Evolutionary conservation across 2,329 filamentous ascomycete genomes (phyloP).

Genomic region (Aspergillus neotritici): DNA sequence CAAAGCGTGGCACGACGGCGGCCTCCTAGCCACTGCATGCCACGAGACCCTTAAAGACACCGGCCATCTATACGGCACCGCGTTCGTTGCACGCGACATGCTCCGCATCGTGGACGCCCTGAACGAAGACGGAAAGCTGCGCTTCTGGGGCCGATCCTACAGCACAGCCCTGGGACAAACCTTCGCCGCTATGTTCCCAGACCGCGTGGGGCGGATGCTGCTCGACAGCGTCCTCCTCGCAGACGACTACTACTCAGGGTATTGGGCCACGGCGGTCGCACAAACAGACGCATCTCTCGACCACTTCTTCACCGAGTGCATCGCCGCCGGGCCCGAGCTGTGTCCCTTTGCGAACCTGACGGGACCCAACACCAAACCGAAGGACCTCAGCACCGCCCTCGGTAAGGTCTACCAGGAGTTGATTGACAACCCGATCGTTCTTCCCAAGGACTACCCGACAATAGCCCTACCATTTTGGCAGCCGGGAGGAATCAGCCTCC

Average conservation of each 20-base stretch:
- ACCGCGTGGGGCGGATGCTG: constrained; percentile 1
- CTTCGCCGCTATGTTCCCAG: constrained; percentile 4
- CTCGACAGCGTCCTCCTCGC: neutral
- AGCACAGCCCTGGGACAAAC: constrained; percentile 2
- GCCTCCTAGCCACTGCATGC: neutral
- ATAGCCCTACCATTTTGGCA: neutral
- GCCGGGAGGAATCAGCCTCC: neutral
- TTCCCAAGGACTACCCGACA: neutral
- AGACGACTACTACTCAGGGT: constrained; percentile 1
- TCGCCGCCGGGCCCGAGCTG: neutral
- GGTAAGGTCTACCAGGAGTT: constrained; percentile 1
- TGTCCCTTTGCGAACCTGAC: constrained; percentile 1
- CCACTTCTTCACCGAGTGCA: constrained; percentile 2
- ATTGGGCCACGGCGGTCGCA: neutral
- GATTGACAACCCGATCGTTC: neutral
- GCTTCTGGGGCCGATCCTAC: constrained; percentile 5
- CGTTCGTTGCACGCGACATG: constrained; percentile 2
- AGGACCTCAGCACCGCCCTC: neutral
- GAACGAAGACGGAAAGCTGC: constrained; percentile 1
- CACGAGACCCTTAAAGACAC: neutral
- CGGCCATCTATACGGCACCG: neutral
- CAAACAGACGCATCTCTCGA: neutral
- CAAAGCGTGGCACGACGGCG: constrained; percentile 2
- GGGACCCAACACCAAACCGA: neutral
- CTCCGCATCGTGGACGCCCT: constrained; percentile 1